A percentile compares a stretch with the other conserved stretches of the same genome.
Conservation (phyloP, 2,329 filamentous ascomycete species). For the Xenosphaeropsis pyriputrescens region DNA sequence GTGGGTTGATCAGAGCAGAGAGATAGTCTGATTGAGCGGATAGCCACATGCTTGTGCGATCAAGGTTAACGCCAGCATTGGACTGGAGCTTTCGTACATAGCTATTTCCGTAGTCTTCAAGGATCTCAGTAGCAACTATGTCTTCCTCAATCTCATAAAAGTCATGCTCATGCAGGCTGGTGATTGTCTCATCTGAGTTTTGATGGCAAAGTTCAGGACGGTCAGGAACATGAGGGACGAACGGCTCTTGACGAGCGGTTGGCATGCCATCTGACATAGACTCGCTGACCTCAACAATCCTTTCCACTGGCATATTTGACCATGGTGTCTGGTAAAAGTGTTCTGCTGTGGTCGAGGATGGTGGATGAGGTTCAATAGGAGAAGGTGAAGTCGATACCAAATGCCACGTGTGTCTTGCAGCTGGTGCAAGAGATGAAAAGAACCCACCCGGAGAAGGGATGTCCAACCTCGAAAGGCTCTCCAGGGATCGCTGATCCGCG, state of each 20-base stretch:
- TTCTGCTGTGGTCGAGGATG: constrained; percentile 83
- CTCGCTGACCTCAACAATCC: constrained; percentile 43
- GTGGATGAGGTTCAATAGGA: constrained; percentile 40
- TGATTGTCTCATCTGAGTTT: constrained; percentile 22
- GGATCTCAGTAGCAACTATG: constrained; percentile 47
- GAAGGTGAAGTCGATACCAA: constrained; percentile 36
- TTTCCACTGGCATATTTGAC: constrained; percentile 45
- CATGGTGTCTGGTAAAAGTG: constrained; percentile 83
- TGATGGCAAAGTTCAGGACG: constrained; percentile 16
- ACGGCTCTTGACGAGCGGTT: constrained; percentile 38
- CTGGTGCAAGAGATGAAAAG: constrained; percentile 70
- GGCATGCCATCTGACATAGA: constrained; percentile 45
- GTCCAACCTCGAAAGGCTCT: constrained; percentile 66
- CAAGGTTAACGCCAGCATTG: constrained; percentile 57
- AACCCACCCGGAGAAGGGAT: constrained; percentile 88
- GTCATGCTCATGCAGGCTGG: constrained; percentile 16
- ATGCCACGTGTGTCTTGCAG: constrained; percentile 72
- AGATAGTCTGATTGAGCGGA: constrained; percentile 68
- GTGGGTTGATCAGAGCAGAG: constrained; percentile 45
- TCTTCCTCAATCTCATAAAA: constrained; percentile 22
- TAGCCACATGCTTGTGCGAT: constrained; percentile 79
- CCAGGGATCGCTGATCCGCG: constrained; percentile 42
- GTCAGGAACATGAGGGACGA: background rate
- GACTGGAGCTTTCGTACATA: constrained; percentile 63
- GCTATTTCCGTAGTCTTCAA: constrained; percentile 57